A percentile compares a stretch with the other conserved stretches of the same genome.
Conservation (phyloP, 2,329 filamentous ascomycete genomes). For the Cordyceps fumosorosea region DNA sequence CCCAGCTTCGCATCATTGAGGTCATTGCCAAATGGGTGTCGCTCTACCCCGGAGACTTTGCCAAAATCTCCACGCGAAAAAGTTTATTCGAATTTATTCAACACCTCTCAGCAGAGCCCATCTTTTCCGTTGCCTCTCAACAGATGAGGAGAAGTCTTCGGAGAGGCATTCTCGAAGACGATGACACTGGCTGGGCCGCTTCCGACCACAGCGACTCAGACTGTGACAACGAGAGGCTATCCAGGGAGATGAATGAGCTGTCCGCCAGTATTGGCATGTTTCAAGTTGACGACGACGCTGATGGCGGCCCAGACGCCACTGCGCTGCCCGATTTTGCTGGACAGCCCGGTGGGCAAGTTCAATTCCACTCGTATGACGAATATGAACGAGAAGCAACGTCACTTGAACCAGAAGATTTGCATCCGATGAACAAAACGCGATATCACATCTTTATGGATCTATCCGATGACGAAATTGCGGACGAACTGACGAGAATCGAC, state of each 20-base stretch:
- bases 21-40: conserved; percentile 85
- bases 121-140: conserved; percentile 77
- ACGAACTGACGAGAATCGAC: conserved; percentile 90
- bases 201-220: conserved; percentile 52
- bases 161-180: conserved; percentile 68
- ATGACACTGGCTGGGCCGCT: conserved; percentile 89
- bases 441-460: conserved; percentile 89
- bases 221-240: conserved; percentile 27
- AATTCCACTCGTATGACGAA: conserved; percentile 64
- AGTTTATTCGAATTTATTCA: conserved; percentile 69
- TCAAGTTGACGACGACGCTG: conserved; percentile 40
- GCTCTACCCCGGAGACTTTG: conserved; percentile 89
- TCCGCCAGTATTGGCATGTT: conserved; percentile 39
- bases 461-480: conserved; percentile 76
- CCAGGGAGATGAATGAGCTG: conserved; percentile 34
- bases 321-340: conserved; percentile 28
- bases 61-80: conserved; percentile 64
- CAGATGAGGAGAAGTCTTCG: conserved; percentile 80
- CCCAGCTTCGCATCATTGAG: conserved; percentile 76
- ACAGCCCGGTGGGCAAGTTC: conserved; percentile 41
- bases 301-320: conserved; percentile 36
- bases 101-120: conserved; percentile 66
- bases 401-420: conserved; percentile 62
- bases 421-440: conserved; percentile 73
- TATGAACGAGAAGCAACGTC: conserved; percentile 72